Percentiles rank a stretch among this genome's conserved stretches.
Evolutionary conservation across 106 monocot species (phyloP).

Genomic region (Dioscorea zingiberensis): DNA sequence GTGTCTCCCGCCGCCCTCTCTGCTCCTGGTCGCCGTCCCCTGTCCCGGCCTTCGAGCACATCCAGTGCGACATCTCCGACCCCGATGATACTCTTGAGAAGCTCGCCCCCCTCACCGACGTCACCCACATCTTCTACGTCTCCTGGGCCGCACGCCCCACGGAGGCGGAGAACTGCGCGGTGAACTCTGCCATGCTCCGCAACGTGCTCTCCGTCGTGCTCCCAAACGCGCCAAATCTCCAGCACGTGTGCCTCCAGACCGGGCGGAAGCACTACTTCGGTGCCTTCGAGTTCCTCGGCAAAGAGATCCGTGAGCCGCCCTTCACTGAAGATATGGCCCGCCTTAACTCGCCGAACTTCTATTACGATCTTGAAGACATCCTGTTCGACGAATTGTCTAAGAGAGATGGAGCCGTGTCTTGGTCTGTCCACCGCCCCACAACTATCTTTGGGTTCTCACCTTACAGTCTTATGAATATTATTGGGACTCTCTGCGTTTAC

Average conservation of each 20-base stretch:
- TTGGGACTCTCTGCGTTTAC: constrained; percentile 37
- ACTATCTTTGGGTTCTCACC: constrained; percentile 42
- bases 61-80: constrained; percentile 50
- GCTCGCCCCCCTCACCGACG: constrained; percentile 69
- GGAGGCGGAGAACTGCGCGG: constrained; percentile 43
- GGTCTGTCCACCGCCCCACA: constrained; percentile 55
- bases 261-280: constrained; percentile 81
- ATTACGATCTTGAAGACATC: constrained; percentile 49
- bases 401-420: constrained; percentile 23
- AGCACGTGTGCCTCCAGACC: constrained; percentile 74
- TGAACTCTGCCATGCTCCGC: constrained; percentile 70
- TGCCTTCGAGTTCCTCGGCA: constrained; percentile 26
- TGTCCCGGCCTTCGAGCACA: constrained; percentile 28
- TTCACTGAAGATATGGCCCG: constrained; percentile 49
- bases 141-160: constrained; percentile 34
- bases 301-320: constrained; percentile 27
- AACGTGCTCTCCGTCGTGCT: constrained; percentile 60
- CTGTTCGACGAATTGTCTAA: constrained; percentile 34
- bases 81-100: constrained; percentile 37
- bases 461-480: constrained; percentile 24
- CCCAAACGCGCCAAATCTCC: constrained; percentile 45
- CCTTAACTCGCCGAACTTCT: constrained; percentile 40
- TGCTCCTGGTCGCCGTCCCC: constrained; percentile 19
- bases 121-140: constrained; percentile 83
- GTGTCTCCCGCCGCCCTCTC: constrained; percentile 54